Percentiles rank a stretch among this genome's conserved stretches.
Conservation (phyloP, 495 filamentous ascomycete genomes). For the Astrothelium subdiscretum region DNA sequence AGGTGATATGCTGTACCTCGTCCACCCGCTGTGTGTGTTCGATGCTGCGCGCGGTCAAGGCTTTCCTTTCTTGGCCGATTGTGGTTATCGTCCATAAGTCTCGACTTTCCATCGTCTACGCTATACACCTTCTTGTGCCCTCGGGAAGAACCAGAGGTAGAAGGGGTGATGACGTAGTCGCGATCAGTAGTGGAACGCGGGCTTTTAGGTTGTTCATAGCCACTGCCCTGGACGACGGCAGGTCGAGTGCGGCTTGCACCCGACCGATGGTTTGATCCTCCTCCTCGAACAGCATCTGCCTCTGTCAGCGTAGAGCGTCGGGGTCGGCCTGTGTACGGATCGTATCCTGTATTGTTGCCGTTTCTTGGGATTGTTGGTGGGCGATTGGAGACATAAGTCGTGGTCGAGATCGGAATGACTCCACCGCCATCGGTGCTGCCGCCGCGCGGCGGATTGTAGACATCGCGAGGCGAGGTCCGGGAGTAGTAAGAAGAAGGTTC, state of each 20-base stretch:
- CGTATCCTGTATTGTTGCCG: conserved; percentile 3
- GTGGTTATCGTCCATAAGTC: conserved; percentile 16
- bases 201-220: conserved; percentile 11
- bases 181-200: not conserved
- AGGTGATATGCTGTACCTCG: conserved; percentile 19
- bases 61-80: conserved; percentile 14
- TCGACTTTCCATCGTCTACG: conserved; percentile 22
- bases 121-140: conserved; percentile 29
- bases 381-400: conserved; percentile 13
- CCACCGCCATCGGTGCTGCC: conserved; percentile 2
- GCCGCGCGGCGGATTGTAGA: not conserved
- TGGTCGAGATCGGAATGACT: conserved; percentile 18
- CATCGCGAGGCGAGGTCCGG: not conserved
- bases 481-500: conserved; percentile 2
- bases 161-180: conserved; percentile 21
- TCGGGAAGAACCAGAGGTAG: conserved; percentile 12
- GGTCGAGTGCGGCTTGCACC: conserved; percentile 10
- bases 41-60: not conserved
- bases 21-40: not conserved
- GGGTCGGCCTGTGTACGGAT: conserved; percentile 2
- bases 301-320: conserved; percentile 13
- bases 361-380: conserved; percentile 2
- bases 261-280: conserved; percentile 4
- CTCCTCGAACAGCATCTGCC: conserved; percentile 4
- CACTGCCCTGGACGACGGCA: conserved; percentile 14